A percentile compares a stretch with the other conserved stretches of the same genome.
phyloP scores from a whole-genome alignment of 2,329 filamentous ascomycete genomes.

The Colletotrichum incanum region DNA sequence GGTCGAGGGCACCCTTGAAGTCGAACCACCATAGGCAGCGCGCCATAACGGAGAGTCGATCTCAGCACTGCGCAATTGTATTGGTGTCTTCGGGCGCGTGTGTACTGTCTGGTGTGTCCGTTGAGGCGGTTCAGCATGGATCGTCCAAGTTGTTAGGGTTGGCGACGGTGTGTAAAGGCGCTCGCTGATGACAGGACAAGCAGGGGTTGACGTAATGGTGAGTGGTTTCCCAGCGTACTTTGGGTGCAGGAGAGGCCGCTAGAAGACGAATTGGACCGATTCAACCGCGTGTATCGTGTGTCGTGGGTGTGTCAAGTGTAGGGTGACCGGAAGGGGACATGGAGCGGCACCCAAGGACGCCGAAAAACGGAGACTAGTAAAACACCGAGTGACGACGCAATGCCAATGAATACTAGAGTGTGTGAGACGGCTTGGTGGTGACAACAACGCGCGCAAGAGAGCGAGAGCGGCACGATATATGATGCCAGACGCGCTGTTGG shows the following conservation, averaged over 20 bases:
- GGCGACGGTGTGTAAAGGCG: constrained; percentile 2
- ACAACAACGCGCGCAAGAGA: neutral
- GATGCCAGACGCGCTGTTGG: constrained; percentile 17
- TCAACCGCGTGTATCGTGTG: constrained; percentile 29
- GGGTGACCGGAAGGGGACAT: constrained; percentile 1
- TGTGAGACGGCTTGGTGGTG: constrained; percentile 15
- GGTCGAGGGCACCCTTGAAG: constrained; percentile 16
- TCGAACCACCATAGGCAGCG: constrained; percentile 17
- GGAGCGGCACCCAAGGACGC: constrained; percentile 12
- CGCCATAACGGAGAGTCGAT: neutral
- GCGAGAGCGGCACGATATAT: constrained; percentile 21
- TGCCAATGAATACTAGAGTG: neutral
- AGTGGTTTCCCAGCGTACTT: constrained; percentile 11
- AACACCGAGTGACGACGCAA: constrained; percentile 5
- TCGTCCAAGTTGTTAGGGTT: constrained; percentile 12
- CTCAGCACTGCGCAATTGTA: neutral
- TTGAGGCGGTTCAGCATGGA: constrained; percentile 19
- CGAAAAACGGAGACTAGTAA: constrained; percentile 18
- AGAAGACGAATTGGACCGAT: constrained; percentile 27
- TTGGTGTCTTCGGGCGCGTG: neutral
- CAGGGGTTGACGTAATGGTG: constrained; percentile 28
- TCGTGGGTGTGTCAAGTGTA: constrained; percentile 30
- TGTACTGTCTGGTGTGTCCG: neutral
- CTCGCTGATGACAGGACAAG: neutral
- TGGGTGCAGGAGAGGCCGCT: constrained; percentile 13